Percentiles rank a stretch among this genome's conserved stretches.
Evolutionary conservation across 306 rosid species (phyloP).

Genomic region (Hippophae gyantsensis): DNA sequence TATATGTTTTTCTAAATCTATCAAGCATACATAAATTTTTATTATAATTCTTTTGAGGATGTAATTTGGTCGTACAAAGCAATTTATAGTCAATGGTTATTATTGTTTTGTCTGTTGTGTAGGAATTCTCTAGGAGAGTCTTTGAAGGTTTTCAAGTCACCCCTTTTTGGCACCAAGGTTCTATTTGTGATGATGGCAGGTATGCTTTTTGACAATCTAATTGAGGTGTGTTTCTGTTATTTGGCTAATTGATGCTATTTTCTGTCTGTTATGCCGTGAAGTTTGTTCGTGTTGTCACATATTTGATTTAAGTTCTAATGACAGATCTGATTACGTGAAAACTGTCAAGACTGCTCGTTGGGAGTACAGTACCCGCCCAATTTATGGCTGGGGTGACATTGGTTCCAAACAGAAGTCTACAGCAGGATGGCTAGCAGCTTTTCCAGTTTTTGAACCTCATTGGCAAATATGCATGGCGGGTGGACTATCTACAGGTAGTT

Average conservation of each 20-base stretch:
- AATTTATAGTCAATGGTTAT: too few species aligned
- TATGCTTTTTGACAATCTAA: slow-evolving; percentile 1
- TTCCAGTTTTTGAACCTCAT: slow-evolving; percentile 97
- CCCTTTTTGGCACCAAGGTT: slow-evolving; percentile 92
- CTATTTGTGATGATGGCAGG: slow-evolving; percentile 90
- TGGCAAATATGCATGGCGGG: slow-evolving; percentile 96
- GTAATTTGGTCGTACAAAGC: too few species aligned
- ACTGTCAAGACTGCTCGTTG: slow-evolving; percentile 79
- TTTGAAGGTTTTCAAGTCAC: slow-evolving; percentile 92
- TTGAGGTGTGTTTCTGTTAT: slow-evolving; percentile 2
- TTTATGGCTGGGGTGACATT: slow-evolving; percentile 95
- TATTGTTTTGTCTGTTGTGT: slow-evolving; percentile 9
- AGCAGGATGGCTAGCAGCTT: slow-evolving; percentile 98
- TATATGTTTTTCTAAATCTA: too few species aligned
- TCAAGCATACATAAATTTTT: too few species aligned
- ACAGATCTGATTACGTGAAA: slow-evolving; percentile 69
- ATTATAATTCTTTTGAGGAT: too few species aligned
- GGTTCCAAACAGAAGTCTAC: slow-evolving; percentile 76
- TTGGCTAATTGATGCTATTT: neutral
- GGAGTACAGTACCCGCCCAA: slow-evolving; percentile 84
- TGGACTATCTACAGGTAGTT: slow-evolving; percentile 84
- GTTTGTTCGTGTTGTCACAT: slow-evolving; percentile 11
- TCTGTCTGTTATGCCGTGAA: neutral
- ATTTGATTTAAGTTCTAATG: slow-evolving; percentile 18
- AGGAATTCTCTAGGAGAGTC: slow-evolving; percentile 76